phyloP scores from a whole-genome alignment of 805 yeast genomes.

The Yamadazyma nakazawae region DNA sequence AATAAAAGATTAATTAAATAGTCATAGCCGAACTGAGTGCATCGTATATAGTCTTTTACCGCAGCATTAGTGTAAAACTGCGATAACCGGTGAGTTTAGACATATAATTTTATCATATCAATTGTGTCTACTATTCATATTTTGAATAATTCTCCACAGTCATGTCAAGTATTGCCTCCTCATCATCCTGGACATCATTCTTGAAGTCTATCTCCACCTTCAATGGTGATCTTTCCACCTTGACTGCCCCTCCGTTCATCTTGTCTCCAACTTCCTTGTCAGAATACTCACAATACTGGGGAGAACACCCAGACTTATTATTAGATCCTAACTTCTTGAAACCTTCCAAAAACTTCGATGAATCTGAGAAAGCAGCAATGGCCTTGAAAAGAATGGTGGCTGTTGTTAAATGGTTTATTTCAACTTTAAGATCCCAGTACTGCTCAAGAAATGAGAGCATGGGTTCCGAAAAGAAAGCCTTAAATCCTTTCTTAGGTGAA shows the following conservation, averaged over 20 bases:
- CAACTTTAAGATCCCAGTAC: constrained; percentile 89
- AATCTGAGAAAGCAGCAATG: constrained; percentile 35
- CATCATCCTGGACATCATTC: constrained; percentile 82
- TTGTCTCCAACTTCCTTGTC: constrained; percentile 83
- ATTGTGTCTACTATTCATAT: background rate
- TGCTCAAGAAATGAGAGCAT: constrained; percentile 85
- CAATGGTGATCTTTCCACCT: constrained; percentile 87
- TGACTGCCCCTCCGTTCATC: constrained; percentile 97
- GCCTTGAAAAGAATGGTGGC: constrained; percentile 69
- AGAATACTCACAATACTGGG: constrained; percentile 96
- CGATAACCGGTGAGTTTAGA: constrained; percentile 3
- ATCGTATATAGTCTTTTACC: background rate
- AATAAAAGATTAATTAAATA: no score
- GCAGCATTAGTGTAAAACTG: background rate
- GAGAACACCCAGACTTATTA: constrained; percentile 83
- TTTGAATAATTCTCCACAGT: background rate
- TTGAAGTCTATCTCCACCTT: constrained; percentile 87
- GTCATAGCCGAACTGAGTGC: background rate
- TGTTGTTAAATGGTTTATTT: constrained; percentile 87
- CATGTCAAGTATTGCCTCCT: constrained; percentile 20
- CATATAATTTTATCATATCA: background rate
- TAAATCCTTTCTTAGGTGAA: constrained; percentile 96
- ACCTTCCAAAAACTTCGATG: constrained; percentile 36
- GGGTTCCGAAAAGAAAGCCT: constrained; percentile 96
- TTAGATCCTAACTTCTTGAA: constrained; percentile 61